Evolutionary conservation across 352 stramenopile genomes (phyloP), one percentile per base, ranked within the genome.

Genomic region (Thraustochytrium aureum): DNA sequence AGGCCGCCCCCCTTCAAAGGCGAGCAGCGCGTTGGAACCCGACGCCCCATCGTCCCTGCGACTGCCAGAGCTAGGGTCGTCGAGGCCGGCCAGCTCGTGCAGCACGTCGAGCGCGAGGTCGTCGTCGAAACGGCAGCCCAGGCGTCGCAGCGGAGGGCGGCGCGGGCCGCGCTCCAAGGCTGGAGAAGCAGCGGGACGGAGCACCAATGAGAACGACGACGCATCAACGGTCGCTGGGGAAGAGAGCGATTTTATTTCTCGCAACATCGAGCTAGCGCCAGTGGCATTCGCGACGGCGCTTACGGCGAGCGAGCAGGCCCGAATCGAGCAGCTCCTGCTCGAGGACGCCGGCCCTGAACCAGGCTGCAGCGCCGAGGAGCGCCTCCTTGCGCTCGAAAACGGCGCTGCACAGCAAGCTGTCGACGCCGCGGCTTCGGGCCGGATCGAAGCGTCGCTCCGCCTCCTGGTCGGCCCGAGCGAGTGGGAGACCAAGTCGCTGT

Each of bases 201-300:
- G 26, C 20, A 72, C 59, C 22, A 35, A 38, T 20, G 30, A 30
- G 17, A 73, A 73, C n/a, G 35, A 73, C 39, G 35, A 73, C 26
- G 17, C n/a, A 2, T 22, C 1, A 73, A 56, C 47, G 17, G 26
- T 17, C 26, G 47, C 47, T 22, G 26, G 26, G 17, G 62, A 72
- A 62, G 39, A 38, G n/a, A 37, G 17, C 33, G 65, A 67, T 74
- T 66, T 41, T 74, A 33, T 75, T 20, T n/a, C 22, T 1, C 66
- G 66, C 45, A 75, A 75, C 37, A 75, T 75, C 33, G 17, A 75
- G 52, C 45, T 75, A 5, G 66, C 66, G 22, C 45, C 12, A 1
- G 30, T 35, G 12, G 10, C 47, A n/a, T 56, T 22, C 26, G 17
- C 62, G 45, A 3, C 66, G 47, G 37, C 33, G 50, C 66, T 75